Conservation (phyloP, 441 rosid species). For the Euphorbia corollata region DNA sequence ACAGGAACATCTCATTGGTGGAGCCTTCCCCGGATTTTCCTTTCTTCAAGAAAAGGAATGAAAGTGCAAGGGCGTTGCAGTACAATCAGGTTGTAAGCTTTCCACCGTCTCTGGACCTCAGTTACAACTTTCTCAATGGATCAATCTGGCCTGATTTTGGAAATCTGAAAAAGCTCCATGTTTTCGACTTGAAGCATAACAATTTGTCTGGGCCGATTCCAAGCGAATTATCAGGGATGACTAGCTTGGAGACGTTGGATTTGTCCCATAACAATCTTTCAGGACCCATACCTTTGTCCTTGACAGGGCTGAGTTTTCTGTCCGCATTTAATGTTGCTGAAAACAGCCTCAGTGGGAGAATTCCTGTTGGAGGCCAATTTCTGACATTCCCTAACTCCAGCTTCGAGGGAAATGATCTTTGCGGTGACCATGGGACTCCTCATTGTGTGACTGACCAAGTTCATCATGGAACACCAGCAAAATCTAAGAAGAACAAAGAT, state of each 20-base stretch:
- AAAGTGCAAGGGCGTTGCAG: conserved; percentile 44
- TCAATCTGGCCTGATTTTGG: conserved; percentile 71
- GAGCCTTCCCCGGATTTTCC: conserved; percentile 70
- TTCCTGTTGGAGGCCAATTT: conserved; percentile 66
- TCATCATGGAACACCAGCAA: conserved; percentile 14
- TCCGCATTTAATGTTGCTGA: conserved; percentile 61
- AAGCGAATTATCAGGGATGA: conserved; percentile 52
- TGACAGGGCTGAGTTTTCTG: conserved; percentile 50
- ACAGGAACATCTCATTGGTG: conserved; percentile 38
- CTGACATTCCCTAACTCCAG: conserved; percentile 70
- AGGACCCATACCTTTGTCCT: conserved; percentile 49
- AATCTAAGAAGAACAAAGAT: conserved; percentile 30
- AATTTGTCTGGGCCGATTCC: conserved; percentile 57
- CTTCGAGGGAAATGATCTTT: conserved; percentile 64
- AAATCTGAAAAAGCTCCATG: conserved; percentile 53
- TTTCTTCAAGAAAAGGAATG: conserved; percentile 53
- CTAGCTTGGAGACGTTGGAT: conserved; percentile 68
- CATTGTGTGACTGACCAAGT: conserved; percentile 24
- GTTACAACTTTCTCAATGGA: conserved; percentile 53
- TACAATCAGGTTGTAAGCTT: conserved; percentile 65
- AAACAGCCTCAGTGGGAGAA: conserved; percentile 53
- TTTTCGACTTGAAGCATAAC: conserved; percentile 51
- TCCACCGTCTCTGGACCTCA: conserved; percentile 62
- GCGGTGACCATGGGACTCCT: conserved; percentile 49
- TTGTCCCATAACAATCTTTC: conserved; percentile 55